Evolutionary conservation across 805 yeast genomes (phyloP).

Genomic region (Clavispora fructus): DNA sequence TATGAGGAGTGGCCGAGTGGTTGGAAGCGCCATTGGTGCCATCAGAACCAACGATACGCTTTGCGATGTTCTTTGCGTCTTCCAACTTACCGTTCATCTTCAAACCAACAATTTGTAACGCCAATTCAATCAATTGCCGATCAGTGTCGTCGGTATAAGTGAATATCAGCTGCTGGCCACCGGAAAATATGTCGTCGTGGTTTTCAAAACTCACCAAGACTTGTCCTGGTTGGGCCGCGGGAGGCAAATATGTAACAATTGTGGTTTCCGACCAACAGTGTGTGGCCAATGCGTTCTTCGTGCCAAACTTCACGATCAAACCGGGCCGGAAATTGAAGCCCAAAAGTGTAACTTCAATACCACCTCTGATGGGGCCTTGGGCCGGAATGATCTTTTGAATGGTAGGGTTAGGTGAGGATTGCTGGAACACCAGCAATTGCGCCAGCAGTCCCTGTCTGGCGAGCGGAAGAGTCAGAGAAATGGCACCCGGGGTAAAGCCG

Average conservation of each 20-base stretch:
- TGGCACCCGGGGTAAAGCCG: not conserved
- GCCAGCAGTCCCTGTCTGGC: slow-evolving; percentile 14
- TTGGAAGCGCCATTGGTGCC: slow-evolving; percentile 19
- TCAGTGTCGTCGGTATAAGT: slow-evolving; percentile 95
- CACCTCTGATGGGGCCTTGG: slow-evolving; percentile 94
- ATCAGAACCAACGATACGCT: slow-evolving; percentile 74
- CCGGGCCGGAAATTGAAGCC: slow-evolving; percentile 87
- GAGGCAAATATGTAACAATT: slow-evolving; percentile 89
- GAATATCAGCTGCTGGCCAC: slow-evolving; percentile 55
- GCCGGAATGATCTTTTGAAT: slow-evolving; percentile 90
- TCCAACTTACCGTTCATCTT: slow-evolving; percentile 95
- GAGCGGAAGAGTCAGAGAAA: slow-evolving; percentile 2
- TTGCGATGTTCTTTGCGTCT: slow-evolving; percentile 91
- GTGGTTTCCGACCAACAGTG: slow-evolving; percentile 97
- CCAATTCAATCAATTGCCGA: slow-evolving; percentile 88
- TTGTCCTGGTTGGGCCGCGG: slow-evolving; percentile 84
- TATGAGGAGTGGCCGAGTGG: slow-evolving; percentile 1
- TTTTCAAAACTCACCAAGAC: slow-evolving; percentile 81
- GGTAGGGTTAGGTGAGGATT: slow-evolving; percentile 6
- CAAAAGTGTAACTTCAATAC: slow-evolving; percentile 86
- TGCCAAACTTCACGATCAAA: slow-evolving; percentile 80
- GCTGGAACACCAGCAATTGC: slow-evolving; percentile 8
- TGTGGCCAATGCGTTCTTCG: slow-evolving; percentile 70
- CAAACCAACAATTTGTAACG: slow-evolving; percentile 92
- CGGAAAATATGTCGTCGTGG: slow-evolving; percentile 31